Evolutionary conservation across 2,329 filamentous ascomycete species (phyloP), one percentile per base, ranked within the genome.

Genomic region (Xylaria sp.): DNA sequence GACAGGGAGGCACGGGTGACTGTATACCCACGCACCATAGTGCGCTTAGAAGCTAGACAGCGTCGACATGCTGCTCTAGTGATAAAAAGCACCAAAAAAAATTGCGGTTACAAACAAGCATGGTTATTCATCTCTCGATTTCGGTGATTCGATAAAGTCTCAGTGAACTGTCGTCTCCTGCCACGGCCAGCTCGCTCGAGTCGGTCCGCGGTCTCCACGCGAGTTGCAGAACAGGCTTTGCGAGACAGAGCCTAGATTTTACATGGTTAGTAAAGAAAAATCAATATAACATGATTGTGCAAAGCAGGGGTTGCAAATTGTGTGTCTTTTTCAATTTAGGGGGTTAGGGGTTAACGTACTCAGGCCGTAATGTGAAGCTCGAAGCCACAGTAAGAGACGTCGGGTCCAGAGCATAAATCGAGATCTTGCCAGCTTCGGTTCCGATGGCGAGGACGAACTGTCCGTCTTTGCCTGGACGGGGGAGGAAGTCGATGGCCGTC

Each of bases 401-500:
- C 25, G 79, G 70, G 58, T 79, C 79, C n/a, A 89, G 73, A 13
- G 76, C 73, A 51, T 83, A 79, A 48, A 88, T 73, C 60, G 80
- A 82, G 6, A 89, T 69, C 63, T 77, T 81, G 3, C 88, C 88
- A 2, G 81, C 79, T 73, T 91, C 89, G 0, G 85, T 89, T 25
- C 89, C 89, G 0, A 89, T 81, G 0, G 88, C 88, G 1, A 91
- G 80, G 25, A 87, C 78, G 13, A 83, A 62, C 7, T 69, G 70
- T 7, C 74, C 75, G n/a, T 69, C 69, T 18, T 78, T 73, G 13
- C 80, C 73, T 8, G 65, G 23, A 46, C 78, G 77, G 15, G 80
- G 75, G 41, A 89, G 78, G 76, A 94, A 92, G 73, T 92, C 91
- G 31, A 95, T 83, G 0, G 92, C 90, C 0, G 92, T 94, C 3